Conservation (phyloP, 805 yeast species). For the Monosporozyma yasuniensis region DNA sequence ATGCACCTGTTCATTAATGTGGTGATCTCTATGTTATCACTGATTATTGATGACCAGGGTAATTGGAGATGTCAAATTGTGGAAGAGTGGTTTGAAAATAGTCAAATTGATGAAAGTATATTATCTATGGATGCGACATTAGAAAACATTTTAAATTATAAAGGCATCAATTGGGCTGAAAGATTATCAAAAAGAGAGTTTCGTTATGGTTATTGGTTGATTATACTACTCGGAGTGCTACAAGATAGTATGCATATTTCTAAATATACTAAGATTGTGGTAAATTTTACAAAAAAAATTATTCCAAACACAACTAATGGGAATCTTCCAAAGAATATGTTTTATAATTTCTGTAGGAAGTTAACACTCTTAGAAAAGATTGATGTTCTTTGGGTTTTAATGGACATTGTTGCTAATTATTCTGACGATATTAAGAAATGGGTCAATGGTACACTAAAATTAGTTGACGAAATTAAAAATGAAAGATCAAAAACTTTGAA, state of each 20-base stretch:
- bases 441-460: conserved; percentile 12
- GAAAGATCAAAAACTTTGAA: background rate
- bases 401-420: conserved; percentile 40
- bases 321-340: background rate
- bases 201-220: conserved; percentile 79
- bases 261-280: conserved; percentile 25
- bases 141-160: conserved; percentile 39
- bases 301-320: conserved; percentile 33
- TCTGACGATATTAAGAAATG: conserved; percentile 18
- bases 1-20: conserved; percentile 15
- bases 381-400: conserved; percentile 48
- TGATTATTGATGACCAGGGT: conserved; percentile 19
- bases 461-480: background rate
- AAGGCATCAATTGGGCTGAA: conserved; percentile 65
- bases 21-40: conserved; percentile 17
- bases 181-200: conserved; percentile 63
- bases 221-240: conserved; percentile 62
- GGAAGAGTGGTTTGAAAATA: conserved; percentile 19
- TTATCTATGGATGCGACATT: conserved; percentile 15
- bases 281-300: conserved; percentile 45
- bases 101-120: conserved; percentile 8
- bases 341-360: conserved; percentile 41
- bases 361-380: conserved; percentile 47
- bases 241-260: conserved; percentile 24
- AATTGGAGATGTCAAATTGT: conserved; percentile 22